phyloP scores from a whole-genome alignment of 345 rosid species.

The Alliaria petiolata region DNA sequence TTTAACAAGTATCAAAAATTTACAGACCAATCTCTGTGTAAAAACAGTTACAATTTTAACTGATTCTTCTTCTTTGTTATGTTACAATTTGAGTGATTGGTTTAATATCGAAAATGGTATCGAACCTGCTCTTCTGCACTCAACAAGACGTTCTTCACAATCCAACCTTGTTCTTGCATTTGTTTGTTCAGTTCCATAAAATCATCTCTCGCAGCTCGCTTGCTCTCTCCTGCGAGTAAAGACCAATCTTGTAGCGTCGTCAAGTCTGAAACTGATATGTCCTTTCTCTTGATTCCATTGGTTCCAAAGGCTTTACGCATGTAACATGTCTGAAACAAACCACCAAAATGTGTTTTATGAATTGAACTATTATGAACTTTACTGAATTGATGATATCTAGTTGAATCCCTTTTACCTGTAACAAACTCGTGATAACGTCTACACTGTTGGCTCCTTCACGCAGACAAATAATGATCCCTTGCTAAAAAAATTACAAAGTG shows the following conservation, averaged over 20 bases:
- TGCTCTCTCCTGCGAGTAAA: neutral
- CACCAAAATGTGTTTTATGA: neutral
- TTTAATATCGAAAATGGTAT: slow-evolving; percentile 46
- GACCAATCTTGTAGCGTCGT: slow-evolving; percentile 17
- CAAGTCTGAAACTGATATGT: neutral
- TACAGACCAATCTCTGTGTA: slow-evolving; percentile 13
- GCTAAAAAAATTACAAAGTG: slow-evolving; percentile 4
- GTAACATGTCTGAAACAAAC: slow-evolving; percentile 25
- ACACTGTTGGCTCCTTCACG: slow-evolving; percentile 26
- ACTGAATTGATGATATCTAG: neutral
- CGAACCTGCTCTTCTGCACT: slow-evolving; percentile 53
- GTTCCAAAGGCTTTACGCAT: slow-evolving; percentile 18
- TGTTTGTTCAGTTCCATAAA: slow-evolving; percentile 37
- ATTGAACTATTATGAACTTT: neutral
- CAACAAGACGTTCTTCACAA: slow-evolving; percentile 57
- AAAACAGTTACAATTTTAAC: slow-evolving; percentile 15
- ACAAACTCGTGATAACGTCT: slow-evolving; percentile 22
- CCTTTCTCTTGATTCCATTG: neutral
- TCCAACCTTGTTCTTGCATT: slow-evolving; percentile 64
- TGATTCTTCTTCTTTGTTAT: neutral
- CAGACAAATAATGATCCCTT: slow-evolving; percentile 8
- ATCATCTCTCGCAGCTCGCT: slow-evolving; percentile 7
- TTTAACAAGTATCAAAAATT: slow-evolving; percentile 20
- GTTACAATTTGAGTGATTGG: slow-evolving; percentile 8
- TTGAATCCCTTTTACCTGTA: slow-evolving; percentile 15